These are phyloP conservation scores for Manihot esculenta DNA, from an alignment of 441 rosid species.

Conservation along the genomic window DNA sequence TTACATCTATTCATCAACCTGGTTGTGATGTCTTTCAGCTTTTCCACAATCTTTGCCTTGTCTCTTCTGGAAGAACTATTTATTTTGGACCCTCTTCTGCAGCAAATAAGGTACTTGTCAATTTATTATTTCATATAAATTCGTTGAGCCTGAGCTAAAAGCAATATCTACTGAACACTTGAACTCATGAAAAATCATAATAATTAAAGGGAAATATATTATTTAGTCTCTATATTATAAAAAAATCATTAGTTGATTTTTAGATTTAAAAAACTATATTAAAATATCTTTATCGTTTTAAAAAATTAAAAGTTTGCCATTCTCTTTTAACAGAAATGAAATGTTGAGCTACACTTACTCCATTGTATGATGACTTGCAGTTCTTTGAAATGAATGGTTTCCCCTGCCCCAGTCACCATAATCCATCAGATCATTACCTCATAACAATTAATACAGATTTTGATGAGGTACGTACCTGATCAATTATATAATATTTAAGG, in stretches of 20 bases:
- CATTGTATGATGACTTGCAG: conserved; percentile 8
- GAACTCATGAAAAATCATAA: too few species aligned
- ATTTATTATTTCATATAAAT: too few species aligned
- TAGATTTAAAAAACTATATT: too few species aligned
- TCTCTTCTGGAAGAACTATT: conserved; percentile 39
- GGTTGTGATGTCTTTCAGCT: conserved; percentile 51
- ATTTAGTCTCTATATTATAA: too few species aligned
- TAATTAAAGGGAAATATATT: too few species aligned
- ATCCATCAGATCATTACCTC: conserved; percentile 49
- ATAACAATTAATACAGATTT: conserved; percentile 50
- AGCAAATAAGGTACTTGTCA: conserved; percentile 34
- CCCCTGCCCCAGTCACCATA: conserved; percentile 44
- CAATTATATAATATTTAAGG: background rate
- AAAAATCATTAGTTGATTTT: too few species aligned
- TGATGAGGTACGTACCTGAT: conserved; percentile 28
- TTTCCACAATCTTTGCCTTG: conserved; percentile 43
- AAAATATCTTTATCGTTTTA: too few species aligned
- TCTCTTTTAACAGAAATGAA: too few species aligned
- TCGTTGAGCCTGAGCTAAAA: too few species aligned
- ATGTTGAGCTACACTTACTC: background rate
- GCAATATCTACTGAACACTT: too few species aligned
- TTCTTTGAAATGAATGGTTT: conserved; percentile 48
- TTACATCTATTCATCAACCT: conserved; percentile 56
- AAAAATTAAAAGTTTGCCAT: too few species aligned
- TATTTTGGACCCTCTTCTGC: conserved; percentile 39